phyloP scores from a whole-genome alignment of 225 moss, liverwort and hornwort species.

The Sphagnum contortum region DNA sequence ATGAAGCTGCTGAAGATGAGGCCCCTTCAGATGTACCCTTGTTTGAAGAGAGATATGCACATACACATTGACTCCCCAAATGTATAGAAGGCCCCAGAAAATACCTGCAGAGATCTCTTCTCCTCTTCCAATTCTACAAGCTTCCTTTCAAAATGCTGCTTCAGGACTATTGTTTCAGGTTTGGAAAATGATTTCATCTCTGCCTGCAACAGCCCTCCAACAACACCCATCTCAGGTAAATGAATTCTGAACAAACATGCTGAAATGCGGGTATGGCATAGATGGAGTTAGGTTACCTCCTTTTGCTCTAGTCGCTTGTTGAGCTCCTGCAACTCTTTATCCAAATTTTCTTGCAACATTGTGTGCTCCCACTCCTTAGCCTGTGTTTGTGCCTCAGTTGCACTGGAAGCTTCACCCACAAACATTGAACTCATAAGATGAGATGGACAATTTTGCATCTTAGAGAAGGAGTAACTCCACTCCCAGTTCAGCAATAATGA shows the following conservation, averaged over 20 bases:
- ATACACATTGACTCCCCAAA: too few species aligned
- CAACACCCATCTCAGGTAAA: too few species aligned
- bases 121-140: conserved; percentile 92
- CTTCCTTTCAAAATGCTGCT: conserved; percentile 92
- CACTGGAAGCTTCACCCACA: conserved; percentile 41
- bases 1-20: too few species aligned
- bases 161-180: conserved; percentile 70
- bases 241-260: too few species aligned
- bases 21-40: too few species aligned
- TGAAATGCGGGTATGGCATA: too few species aligned
- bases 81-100: neutral
- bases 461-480: conserved; percentile 2
- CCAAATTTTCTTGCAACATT: conserved; percentile 79
- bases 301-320: conserved; percentile 87
- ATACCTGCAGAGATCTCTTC: conserved; percentile 83
- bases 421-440: neutral
- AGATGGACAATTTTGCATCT: conserved; percentile 1
- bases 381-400: conserved; percentile 65
- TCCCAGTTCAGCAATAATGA: conserved; percentile 5
- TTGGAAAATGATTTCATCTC: conserved; percentile 86
- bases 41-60: too few species aligned
- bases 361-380: conserved; percentile 88
- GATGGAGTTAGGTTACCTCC: conserved; percentile 29
- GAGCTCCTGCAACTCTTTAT: conserved; percentile 86
- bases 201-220: conserved; percentile 30